A percentile compares a stretch with the other conserved stretches of the same genome.
Conservation (phyloP, 2,329 filamentous ascomycete genomes). For the Orbilia oligospora region DNA sequence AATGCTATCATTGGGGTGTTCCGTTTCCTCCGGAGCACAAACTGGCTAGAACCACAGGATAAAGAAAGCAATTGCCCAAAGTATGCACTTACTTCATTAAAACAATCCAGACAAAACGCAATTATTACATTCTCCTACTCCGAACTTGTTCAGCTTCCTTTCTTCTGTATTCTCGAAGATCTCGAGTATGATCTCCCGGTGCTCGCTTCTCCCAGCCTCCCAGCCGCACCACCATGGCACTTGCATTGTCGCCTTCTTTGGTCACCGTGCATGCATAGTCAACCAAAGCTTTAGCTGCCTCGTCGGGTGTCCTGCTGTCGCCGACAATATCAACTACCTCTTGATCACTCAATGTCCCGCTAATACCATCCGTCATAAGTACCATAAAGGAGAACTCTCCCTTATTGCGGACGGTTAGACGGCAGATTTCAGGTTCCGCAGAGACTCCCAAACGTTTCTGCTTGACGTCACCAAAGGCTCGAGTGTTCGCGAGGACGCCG, state of each 20-base stretch:
- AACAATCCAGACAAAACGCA: too few species aligned
- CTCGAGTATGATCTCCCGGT: slow-evolving; percentile 91
- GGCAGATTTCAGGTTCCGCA: slow-evolving; percentile 89
- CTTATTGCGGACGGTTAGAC: slow-evolving; percentile 79
- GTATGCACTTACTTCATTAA: too few species aligned
- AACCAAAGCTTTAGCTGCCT: slow-evolving; percentile 83
- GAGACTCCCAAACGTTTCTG: slow-evolving; percentile 94
- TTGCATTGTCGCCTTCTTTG: slow-evolving; percentile 76
- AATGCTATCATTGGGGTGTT: background rate
- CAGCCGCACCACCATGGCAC: slow-evolving; percentile 77
- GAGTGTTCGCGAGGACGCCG: slow-evolving; percentile 90
- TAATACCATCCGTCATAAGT: slow-evolving; percentile 89
- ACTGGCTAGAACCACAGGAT: background rate
- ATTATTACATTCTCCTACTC: slow-evolving; percentile 70
- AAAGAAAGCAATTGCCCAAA: background rate
- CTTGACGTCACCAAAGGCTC: slow-evolving; percentile 91
- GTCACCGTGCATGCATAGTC: slow-evolving; percentile 90
- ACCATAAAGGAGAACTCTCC: slow-evolving; percentile 92
- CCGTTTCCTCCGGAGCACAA: slow-evolving; percentile 13
- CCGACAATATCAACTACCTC: slow-evolving; percentile 97
- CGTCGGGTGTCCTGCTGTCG: slow-evolving; percentile 90
- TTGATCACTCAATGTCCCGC: slow-evolving; percentile 87
- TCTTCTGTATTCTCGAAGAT: slow-evolving; percentile 86
- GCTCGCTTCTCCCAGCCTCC: slow-evolving; percentile 80
- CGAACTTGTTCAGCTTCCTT: slow-evolving; percentile 87